phyloP scores from a whole-genome alignment of 1,284 basidiomycete genomes.

The Malassezia arunalokei region DNA sequence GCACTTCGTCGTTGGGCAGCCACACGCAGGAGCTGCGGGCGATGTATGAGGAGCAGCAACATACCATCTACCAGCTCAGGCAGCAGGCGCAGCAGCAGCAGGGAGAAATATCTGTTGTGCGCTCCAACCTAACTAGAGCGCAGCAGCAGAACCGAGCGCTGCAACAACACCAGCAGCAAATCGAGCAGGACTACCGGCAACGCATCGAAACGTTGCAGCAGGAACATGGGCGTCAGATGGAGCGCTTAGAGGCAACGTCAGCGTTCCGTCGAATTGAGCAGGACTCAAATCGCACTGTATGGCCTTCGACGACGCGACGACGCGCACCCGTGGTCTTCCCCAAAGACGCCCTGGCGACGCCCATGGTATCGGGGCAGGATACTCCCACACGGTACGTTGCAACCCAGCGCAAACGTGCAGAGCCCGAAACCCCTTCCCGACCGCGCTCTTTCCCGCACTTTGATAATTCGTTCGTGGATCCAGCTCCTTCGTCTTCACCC shows the following conservation, averaged over 20 bases:
- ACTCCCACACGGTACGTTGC: not conserved
- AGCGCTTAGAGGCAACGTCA: constrained; percentile 27
- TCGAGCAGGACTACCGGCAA: constrained; percentile 23
- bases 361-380: not conserved
- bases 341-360: no score
- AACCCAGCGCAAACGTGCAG: not conserved
- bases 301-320: constrained; percentile 27
- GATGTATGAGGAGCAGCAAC: constrained; percentile 20
- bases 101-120: constrained; percentile 29
- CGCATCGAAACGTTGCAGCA: constrained; percentile 22
- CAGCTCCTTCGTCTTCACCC: not conserved
- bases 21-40: not conserved
- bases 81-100: constrained; percentile 24
- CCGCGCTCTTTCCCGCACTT: constrained; percentile 10
- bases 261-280: constrained; percentile 34
- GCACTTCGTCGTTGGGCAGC: not conserved
- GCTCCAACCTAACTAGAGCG: constrained; percentile 26
- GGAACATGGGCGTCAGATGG: constrained; percentile 24
- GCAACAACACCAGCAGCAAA: constrained; percentile 19
- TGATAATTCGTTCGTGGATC: constrained; percentile 10
- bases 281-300: constrained; percentile 27
- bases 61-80: constrained; percentile 20
- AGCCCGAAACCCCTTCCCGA: not conserved
- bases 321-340: constrained; percentile 16
- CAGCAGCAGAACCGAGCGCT: constrained; percentile 25